Base-by-base conservation (phyloP, 495 filamentous ascomycete genomes). In the Neurospora intermedia region DNA sequence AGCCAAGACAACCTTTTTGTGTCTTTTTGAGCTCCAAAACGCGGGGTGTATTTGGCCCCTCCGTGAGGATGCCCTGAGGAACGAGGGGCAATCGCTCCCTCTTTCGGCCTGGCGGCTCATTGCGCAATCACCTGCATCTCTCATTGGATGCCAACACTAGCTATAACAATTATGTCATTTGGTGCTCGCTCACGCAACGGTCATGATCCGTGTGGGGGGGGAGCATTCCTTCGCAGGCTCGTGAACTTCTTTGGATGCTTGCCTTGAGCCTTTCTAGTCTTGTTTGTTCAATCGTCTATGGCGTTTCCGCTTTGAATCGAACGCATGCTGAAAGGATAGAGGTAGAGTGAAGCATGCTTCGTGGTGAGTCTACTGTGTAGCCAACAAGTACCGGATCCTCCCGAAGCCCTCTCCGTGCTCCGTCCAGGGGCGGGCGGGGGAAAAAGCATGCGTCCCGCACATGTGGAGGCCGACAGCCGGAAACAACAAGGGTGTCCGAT, bases 61-160 rank as follows among this genome's bases (percentile, higher is more conserved):
- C 78, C 74, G 76, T 75, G 69, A 71, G 62, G 74, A 10, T 2
- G 43, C n/a, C 43, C 18, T 46, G 43, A 46, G 43, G 43, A 10
- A 76, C 78, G 79, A 79, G 80, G 78, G 79, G 80, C 78, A 78
- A 79, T 80, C 79, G 74, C 73, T 73, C 8, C 78, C 74, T 35
- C 43, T 75, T 81, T 62, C 11, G 79, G 79, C 54, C 43, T 82
- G 76, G 80, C 72, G 77, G 39, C 15, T 23, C 78, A 82, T 82
- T 82, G 79, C 80, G 79, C 79, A 75, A 82, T 82, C 78, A 39
- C 43, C 35, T 46, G 41, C 38, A 46, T 38, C n/a, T 45, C 10
- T 66, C n/a, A 82, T 82, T 82, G 80, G 80, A 46, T 69, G 35
- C 13, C 7, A 23, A 3, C 3, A 27, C 20, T 70, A 69, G 62